Percentiles rank a stretch among this genome's conserved stretches.
Conservation (phyloP, 2,329 filamentous ascomycete species). For the Pestalotiopsis sp. region DNA sequence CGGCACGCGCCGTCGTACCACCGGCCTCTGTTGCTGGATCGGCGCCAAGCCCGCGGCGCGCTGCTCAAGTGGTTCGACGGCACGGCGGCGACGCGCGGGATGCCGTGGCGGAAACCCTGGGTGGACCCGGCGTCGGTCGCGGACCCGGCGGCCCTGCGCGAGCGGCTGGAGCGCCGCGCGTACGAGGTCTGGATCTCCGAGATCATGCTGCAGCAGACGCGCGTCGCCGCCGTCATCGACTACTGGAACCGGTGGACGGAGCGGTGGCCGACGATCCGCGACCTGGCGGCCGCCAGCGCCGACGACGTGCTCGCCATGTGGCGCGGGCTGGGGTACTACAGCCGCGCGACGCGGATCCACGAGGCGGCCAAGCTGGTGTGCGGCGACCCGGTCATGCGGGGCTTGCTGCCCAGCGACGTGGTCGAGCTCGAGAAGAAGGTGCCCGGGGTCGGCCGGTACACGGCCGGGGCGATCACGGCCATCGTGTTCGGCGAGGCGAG, state of each 20-base stretch:
- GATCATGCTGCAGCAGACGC: slow-evolving; percentile 69
- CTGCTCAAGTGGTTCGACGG: slow-evolving; percentile 57
- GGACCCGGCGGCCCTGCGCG: slow-evolving; percentile 37
- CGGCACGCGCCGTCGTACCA: slow-evolving; percentile 50
- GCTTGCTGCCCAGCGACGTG: slow-evolving; percentile 51
- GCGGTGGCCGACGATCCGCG: slow-evolving; percentile 61
- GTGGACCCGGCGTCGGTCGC: slow-evolving; percentile 41
- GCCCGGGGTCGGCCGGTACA: slow-evolving; percentile 64
- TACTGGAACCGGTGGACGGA: slow-evolving; percentile 67
- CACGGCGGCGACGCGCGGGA: slow-evolving; percentile 47
- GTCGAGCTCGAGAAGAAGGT: slow-evolving; percentile 51
- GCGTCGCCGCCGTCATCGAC: slow-evolving; percentile 62
- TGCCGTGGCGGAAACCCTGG: slow-evolving; percentile 65
- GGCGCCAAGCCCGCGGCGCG: slow-evolving; percentile 32
- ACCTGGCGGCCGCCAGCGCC: slow-evolving; percentile 53
- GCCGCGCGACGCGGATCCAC: slow-evolving; percentile 63
- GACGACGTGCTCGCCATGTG: slow-evolving; percentile 62
- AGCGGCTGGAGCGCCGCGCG: slow-evolving; percentile 54
- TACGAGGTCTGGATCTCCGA: slow-evolving; percentile 71
- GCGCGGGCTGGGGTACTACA: slow-evolving; percentile 67
- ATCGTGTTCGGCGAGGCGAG: slow-evolving; percentile 64
- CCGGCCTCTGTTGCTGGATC: slow-evolving; percentile 49
- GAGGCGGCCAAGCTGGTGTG: slow-evolving; percentile 57
- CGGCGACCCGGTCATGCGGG: slow-evolving; percentile 40
- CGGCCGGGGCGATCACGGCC: slow-evolving; percentile 63